These are phyloP conservation scores for Pelargonium citronellum DNA, from an alignment of 441 rosid species.

Conservation along the genomic window DNA sequence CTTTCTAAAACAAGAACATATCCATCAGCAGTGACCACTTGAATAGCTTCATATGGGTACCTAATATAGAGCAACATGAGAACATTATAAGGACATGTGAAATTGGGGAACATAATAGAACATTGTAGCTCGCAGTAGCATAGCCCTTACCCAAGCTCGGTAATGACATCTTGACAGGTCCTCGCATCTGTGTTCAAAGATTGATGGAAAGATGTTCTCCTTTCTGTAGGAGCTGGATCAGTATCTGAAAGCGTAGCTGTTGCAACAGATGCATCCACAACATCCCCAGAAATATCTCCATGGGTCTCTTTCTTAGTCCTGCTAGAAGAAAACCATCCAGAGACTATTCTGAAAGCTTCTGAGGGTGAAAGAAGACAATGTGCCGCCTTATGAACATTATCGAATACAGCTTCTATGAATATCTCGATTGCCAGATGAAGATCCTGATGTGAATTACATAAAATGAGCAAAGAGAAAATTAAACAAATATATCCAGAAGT, in stretches of 20 bases:
- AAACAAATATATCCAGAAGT: background rate
- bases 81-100: slow-evolving; percentile 7
- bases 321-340: slow-evolving; percentile 48
- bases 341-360: slow-evolving; percentile 36
- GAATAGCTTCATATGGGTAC: slow-evolving; percentile 95
- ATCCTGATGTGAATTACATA: slow-evolving; percentile 49
- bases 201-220: slow-evolving; percentile 41
- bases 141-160: slow-evolving; percentile 74
- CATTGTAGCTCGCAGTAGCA: slow-evolving; percentile 4
- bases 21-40: slow-evolving; percentile 81
- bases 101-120: background rate
- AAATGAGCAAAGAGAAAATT: slow-evolving; percentile 12
- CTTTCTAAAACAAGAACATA: slow-evolving; percentile 93
- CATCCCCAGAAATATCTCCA: slow-evolving; percentile 17
- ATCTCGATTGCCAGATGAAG: slow-evolving; percentile 91
- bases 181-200: slow-evolving; percentile 87
- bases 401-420: slow-evolving; percentile 72
- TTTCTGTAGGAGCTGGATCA: slow-evolving; percentile 55
- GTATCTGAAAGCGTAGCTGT: slow-evolving; percentile 57
- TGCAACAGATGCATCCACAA: slow-evolving; percentile 35
- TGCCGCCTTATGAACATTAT: slow-evolving; percentile 64
- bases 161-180: slow-evolving; percentile 89
- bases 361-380: slow-evolving; percentile 72
- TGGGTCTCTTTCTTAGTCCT: slow-evolving; percentile 16
- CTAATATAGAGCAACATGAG: slow-evolving; percentile 33